Base-by-base conservation (phyloP, 805 yeast species). In the Naumovozyma castellii region DNA sequence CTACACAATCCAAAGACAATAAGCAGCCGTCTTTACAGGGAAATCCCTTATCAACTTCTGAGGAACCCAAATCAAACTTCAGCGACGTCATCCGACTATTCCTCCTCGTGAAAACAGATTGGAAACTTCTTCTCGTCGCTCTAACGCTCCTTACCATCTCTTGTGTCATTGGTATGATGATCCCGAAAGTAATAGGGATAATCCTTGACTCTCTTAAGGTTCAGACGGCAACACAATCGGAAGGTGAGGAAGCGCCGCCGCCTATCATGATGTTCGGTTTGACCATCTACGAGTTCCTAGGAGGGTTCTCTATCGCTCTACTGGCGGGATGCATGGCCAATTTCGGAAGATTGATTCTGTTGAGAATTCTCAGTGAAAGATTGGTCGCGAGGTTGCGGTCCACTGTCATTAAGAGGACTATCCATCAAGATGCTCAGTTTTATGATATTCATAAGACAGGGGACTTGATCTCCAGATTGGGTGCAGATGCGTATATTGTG, bases 401-500 rank as follows among this genome's bases (percentile, higher is more conserved):
- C 12, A 71, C 80, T 39, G 76, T 88, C 31, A 81, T 87, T 57
- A 76, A 76, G 54, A 82, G 78, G 45, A 77, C 92, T 14, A 71
- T 92, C 47, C 76, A 78, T 34, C 96, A 90, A 56, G 97, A 90
- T 58, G 81, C 95, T 14, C 88, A 83, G 56, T 90, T 92, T 56
- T 88, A 87, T 63, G 98, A 90, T 56, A 76, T 79, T n/a, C 86
- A 94, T 46, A 82, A 90, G 56, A 87, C 87, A 8, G 98, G 98
- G 31, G 98, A 90, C 57, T 69, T 90, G 54, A 87, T 90, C 33
- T 86, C 96, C 9, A 71, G 98, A 43, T 66, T 90, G 38, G 83
- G 94, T 13, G 81, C 84, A 32, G 98, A 92, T 59, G 84, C 96
- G 1, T 87, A 84, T 44, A 78, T 92, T 20, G 94, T 90, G 15